Evolutionary conservation across 371 early-diverging fungal species (phyloP).

Genomic region (Mortierella sp.): DNA sequence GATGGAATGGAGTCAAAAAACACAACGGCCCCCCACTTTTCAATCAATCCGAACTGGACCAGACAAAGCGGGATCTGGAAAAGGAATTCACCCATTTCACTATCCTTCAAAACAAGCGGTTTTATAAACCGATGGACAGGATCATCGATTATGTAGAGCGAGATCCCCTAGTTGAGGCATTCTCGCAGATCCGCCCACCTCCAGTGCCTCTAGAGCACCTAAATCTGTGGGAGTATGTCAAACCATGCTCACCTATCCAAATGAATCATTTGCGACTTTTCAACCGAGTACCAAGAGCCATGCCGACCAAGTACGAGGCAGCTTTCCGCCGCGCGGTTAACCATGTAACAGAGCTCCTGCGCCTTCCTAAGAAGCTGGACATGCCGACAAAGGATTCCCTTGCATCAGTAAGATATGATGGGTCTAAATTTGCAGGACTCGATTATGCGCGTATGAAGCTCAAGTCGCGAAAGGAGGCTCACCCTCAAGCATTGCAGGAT

Average conservation of each 20-base stretch:
- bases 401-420: slow-evolving; percentile 22
- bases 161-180: slow-evolving; percentile 16
- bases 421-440: slow-evolving; percentile 42
- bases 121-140: slow-evolving; percentile 30
- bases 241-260: slow-evolving; percentile 29
- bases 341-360: slow-evolving; percentile 38
- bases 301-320: slow-evolving; percentile 17
- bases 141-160: slow-evolving; percentile 15
- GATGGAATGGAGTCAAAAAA: no score
- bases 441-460: slow-evolving; percentile 35
- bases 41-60: slow-evolving; percentile 8
- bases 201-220: slow-evolving; percentile 23
- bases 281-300: slow-evolving; percentile 22
- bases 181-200: slow-evolving; percentile 19
- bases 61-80: slow-evolving; percentile 1
- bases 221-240: slow-evolving; percentile 21
- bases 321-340: slow-evolving; percentile 30
- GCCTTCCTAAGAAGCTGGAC: slow-evolving; percentile 23
- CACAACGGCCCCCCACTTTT: slow-evolving; percentile 17
- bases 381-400: slow-evolving; percentile 34
- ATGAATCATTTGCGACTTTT: slow-evolving; percentile 54
- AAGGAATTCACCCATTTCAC: slow-evolving; percentile 24
- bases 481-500: slow-evolving; percentile 27
- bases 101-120: slow-evolving; percentile 18
- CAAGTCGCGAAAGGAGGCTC: slow-evolving; percentile 24